Evolutionary conservation across 805 yeast genomes (phyloP), one percentile per base, ranked within the genome.

Genomic region (Torulaspora delbrueckii): DNA sequence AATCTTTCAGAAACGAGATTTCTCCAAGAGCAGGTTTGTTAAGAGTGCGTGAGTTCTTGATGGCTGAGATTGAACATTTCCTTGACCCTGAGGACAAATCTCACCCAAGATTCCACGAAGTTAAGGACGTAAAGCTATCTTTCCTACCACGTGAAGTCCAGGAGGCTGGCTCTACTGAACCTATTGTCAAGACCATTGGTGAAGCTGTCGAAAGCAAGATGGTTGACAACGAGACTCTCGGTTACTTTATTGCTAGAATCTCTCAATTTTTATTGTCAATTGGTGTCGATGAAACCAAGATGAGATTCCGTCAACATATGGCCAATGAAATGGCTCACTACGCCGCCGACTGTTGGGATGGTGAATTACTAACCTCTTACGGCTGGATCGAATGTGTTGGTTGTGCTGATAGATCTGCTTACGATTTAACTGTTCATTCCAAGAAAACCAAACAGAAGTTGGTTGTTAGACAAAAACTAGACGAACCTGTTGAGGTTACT

Each of bases 341-440:
- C 69, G 99, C 99, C 50, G 82, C 95, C 57, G 99, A 93, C 73
- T 93, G 99, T 76, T 93, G 99, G 99, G 99, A 93, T 73, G 97
- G 96, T 55, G 99, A 93, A 75, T 76, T 93, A 61, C 82, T 86
- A 59, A 83, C 96, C 35, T 87, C 96, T 27, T 93, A 88, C 61
- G 99, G 99, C 60, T 93, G 99, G 99, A 86, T 93, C 60, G 99
- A 93, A 75, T 95, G 99, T 82, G 97, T 93, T 66, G 99, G 99
- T 57, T 93, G 98, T 75, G 99, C 99, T 55, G 99, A 93, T 73
- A 82, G 99, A 75, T 86, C 96, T 37, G 99, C 99, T 34, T 93
- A 88, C 66, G 99, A 93, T 73, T 79, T 93, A 69, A 78, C 91
- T 40, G 99, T 95, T 51, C 99, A 93, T 67, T 72, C 97, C 37